These are phyloP conservation scores for Cyathus striatus DNA, from an alignment of 768 basidiomycete species.

Conservation along the genomic window DNA sequence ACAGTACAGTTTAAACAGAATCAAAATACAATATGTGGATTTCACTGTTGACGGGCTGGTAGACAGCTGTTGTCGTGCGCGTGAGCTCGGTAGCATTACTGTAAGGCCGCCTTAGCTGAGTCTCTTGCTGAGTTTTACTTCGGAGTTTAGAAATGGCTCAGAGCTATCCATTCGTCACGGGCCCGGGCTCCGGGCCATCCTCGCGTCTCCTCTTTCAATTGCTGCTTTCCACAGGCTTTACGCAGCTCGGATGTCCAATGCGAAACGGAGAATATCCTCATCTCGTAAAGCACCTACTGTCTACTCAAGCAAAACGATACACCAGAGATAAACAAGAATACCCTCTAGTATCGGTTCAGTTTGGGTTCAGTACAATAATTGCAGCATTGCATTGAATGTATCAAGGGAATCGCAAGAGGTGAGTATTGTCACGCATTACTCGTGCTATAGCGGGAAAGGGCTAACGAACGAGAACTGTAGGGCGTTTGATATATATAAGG, in stretches of 20 bases:
- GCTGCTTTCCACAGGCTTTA: too few species aligned
- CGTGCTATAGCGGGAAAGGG: constrained; percentile 1
- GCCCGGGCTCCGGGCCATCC: too few species aligned
- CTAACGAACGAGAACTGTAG: constrained; percentile 27
- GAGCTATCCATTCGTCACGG: too few species aligned
- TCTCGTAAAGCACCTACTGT: constrained; percentile 47
- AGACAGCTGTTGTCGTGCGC: too few species aligned
- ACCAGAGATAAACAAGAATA: constrained; percentile 49
- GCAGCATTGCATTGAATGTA: constrained; percentile 75
- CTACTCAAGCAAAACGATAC: constrained; percentile 1
- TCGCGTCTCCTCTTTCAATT: too few species aligned
- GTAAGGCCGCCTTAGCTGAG: too few species aligned
- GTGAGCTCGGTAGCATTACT: too few species aligned
- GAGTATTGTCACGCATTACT: constrained; percentile 13
- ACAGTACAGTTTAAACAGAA: too few species aligned
- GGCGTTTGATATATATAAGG: constrained; percentile 72
- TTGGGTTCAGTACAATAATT: constrained; percentile 71
- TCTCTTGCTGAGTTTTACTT: too few species aligned
- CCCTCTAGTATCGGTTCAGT: constrained; percentile 73
- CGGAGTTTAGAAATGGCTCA: too few species aligned
- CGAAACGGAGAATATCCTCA: constrained; percentile 65
- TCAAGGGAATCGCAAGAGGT: constrained; percentile 74
- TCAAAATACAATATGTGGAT: too few species aligned
- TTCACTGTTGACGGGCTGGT: too few species aligned
- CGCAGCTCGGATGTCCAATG: constrained; percentile 56